Conservation (phyloP, 116 monocot species). For the Dioscorea cayenensis region DNA sequence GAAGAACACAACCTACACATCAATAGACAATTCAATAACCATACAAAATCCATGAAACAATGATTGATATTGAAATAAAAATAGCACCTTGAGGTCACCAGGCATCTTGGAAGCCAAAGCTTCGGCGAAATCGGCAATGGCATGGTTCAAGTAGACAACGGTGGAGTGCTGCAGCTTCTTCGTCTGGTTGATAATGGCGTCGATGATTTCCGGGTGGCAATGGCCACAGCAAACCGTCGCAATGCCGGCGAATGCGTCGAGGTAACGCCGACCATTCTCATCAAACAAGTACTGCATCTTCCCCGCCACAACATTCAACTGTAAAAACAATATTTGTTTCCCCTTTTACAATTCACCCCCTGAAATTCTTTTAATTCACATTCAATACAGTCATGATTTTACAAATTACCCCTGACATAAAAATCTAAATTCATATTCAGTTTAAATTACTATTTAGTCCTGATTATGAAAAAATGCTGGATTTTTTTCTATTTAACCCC, state of each 20-base stretch:
- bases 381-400: too few species aligned
- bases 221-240: slow-evolving; percentile 88
- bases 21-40: not conserved
- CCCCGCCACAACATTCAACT: slow-evolving; percentile 89
- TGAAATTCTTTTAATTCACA: too few species aligned
- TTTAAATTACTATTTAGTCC: too few species aligned
- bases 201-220: slow-evolving; percentile 73
- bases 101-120: slow-evolving; percentile 75
- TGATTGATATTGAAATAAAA: not conserved
- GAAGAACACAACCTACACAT: slow-evolving; percentile 75
- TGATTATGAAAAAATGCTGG: too few species aligned
- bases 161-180: slow-evolving; percentile 76
- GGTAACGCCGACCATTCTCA: slow-evolving; percentile 72
- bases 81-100: slow-evolving; percentile 66
- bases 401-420: too few species aligned
- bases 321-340: not conserved
- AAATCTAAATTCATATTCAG: too few species aligned
- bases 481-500: too few species aligned
- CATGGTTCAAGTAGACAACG: slow-evolving; percentile 73
- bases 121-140: slow-evolving; percentile 82
- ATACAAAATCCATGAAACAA: not conserved
- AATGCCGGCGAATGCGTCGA: slow-evolving; percentile 88
- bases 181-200: slow-evolving; percentile 56
- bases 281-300: slow-evolving; percentile 95
- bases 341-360: too few species aligned